Conservation (phyloP, 768 basidiomycete species). For the Amanita subjunquillea region DNA sequence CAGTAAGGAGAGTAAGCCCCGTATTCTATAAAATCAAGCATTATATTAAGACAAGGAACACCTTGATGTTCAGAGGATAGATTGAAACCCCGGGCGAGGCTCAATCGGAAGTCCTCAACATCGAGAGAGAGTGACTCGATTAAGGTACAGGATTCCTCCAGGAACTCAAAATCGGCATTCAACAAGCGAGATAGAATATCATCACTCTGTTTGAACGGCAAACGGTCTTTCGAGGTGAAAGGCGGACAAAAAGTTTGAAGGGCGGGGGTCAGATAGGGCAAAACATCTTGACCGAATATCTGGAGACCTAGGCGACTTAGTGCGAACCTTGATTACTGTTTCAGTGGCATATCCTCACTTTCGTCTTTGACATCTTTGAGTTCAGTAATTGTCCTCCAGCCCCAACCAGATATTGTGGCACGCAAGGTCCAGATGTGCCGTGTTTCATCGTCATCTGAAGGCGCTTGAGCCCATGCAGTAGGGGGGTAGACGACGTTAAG, state of each 20-base stretch:
- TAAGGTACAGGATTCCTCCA: constrained; percentile 67
- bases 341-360: constrained; percentile 28
- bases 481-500: constrained; percentile 66
- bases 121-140: constrained; percentile 74
- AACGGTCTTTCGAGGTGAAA: constrained; percentile 23
- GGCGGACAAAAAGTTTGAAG: constrained; percentile 56
- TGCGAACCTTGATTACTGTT: background rate
- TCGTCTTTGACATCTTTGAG: constrained; percentile 67
- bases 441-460: constrained; percentile 28
- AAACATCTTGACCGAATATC: constrained; percentile 49
- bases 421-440: constrained; percentile 46
- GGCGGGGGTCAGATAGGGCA: constrained; percentile 52
- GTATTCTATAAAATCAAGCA: constrained; percentile 67
- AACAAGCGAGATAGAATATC: constrained; percentile 36
- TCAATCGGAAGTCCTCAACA: constrained; percentile 63
- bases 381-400: constrained; percentile 67
- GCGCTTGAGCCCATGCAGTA: constrained; percentile 43
- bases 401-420: constrained; percentile 59
- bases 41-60: constrained; percentile 46
- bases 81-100: constrained; percentile 55
- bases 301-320: constrained; percentile 14
- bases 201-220: constrained; percentile 28
- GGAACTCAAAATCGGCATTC: constrained; percentile 57
- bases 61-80: constrained; percentile 48
- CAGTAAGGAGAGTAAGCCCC: constrained; percentile 62